A percentile compares a stretch with the other conserved stretches of the same genome.
phyloP scores from a whole-genome alignment of 805 yeast species.

The Metschnikowia gelsemii region DNA sequence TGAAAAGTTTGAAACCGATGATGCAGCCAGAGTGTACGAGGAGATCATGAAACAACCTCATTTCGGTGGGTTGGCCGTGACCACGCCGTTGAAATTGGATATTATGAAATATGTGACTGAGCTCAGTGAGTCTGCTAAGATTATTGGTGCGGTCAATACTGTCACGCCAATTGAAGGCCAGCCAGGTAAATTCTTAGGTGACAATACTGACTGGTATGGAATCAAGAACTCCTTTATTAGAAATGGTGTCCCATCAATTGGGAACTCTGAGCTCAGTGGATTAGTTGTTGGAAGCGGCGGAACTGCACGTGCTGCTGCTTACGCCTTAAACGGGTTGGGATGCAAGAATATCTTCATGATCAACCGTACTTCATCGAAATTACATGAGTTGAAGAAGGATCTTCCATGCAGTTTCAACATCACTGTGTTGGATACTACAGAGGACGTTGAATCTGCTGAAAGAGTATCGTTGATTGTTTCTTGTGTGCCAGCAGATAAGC shows the following conservation, averaged over 20 bases:
- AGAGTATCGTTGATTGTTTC: constrained; percentile 64
- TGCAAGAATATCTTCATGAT: constrained; percentile 72
- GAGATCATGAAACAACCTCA: constrained; percentile 46
- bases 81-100: constrained; percentile 88
- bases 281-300: constrained; percentile 97
- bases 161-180: constrained; percentile 49
- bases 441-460: constrained; percentile 44
- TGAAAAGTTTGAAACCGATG: constrained; percentile 62
- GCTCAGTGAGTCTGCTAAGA: constrained; percentile 70
- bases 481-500: constrained; percentile 81
- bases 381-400: constrained; percentile 53
- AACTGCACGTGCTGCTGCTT: constrained; percentile 91
- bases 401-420: constrained; percentile 65
- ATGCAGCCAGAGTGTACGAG: constrained; percentile 55
- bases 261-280: constrained; percentile 48
- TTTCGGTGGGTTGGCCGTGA: constrained; percentile 94
- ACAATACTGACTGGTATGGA: constrained; percentile 96
- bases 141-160: constrained; percentile 95
- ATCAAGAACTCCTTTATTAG: constrained; percentile 64
- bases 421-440: constrained; percentile 51
- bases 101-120: constrained; percentile 65
- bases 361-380: constrained; percentile 74
- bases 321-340: constrained; percentile 78
- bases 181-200: constrained; percentile 59
- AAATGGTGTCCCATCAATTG: constrained; percentile 56